Evolutionary conservation across 306 rosid species (phyloP), one percentile per base, ranked within the genome.

Genomic region (Castanopsis chinensis): DNA sequence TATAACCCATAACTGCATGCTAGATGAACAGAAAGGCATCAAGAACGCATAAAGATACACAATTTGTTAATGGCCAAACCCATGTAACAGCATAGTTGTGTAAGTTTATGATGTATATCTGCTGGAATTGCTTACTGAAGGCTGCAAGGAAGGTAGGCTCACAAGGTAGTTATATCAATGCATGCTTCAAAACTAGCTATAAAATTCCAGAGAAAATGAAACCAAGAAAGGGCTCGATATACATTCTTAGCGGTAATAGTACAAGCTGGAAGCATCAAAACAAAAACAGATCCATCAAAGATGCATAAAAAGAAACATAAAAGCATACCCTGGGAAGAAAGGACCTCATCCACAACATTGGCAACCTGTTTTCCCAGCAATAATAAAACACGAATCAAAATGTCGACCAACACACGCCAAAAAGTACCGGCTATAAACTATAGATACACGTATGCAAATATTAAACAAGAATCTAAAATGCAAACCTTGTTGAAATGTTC

Each of bases 401-500:
- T 25, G 20, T 18, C 59, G 55, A 61, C 63, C 72, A 75, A n/a
- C 13, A 9, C 17, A 54, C 21, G 71, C 49, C 61, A 73, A 71
- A 5, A n/a, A 37, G 23, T 28, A 53, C 23, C 49, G 35, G 56
- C 53, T 59, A 41, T 33, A 79, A 45, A 25, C 74, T 41, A 12
- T 18, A 77, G 45, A 8, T 28, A 30, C 57, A 17, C 35, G 71
- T 27, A n/a, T 51, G 45, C 27, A 15, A 82, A 45, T 65, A 76
- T 74, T 41, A 70, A 69, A 49, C 19, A 23, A 81, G 10, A 52
- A 55, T 53, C 23, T 14, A 35, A 54, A 72, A 49, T 32, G 61
- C 86, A 81, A 81, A 94, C 99, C 98, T 96, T 96, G 58, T 96
- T 96, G 87, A 96, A 96, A 85, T 96, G 98, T 82, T 96, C 99